Evolutionary conservation across 2,329 filamentous ascomycete species (phyloP).

Genomic region (Sarocladiaceae sp.): DNA sequence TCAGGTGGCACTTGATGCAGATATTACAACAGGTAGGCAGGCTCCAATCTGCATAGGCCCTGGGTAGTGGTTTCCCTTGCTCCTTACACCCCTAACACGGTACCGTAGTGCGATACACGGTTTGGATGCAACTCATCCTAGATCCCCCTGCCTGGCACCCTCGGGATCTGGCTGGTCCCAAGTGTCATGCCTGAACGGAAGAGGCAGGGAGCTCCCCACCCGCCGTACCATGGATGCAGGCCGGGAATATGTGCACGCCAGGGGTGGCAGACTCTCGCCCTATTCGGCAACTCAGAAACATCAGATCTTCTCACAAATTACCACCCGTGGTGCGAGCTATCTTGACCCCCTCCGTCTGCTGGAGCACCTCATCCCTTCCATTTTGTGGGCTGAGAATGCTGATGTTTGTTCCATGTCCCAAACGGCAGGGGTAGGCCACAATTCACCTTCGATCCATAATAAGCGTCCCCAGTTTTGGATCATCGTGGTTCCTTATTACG

Average conservation of each 20-base stretch:
- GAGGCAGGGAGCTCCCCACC: not conserved
- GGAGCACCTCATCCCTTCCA: not conserved
- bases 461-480: slow-evolving; percentile 1
- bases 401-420: slow-evolving; percentile 9
- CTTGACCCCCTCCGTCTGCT: not conserved
- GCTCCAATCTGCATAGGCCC: too few species aligned
- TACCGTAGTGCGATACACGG: too few species aligned
- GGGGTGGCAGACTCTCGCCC: not conserved
- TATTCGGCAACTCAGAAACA: slow-evolving; percentile 9
- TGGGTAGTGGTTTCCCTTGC: not conserved
- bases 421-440: not conserved
- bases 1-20: too few species aligned
- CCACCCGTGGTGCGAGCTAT: not conserved
- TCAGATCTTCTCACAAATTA: slow-evolving; percentile 10
- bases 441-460: slow-evolving; percentile 1
- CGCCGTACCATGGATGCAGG: not conserved
- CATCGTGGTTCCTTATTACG: not conserved
- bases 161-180: slow-evolving; percentile 3
- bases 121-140: not conserved
- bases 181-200: slow-evolving; percentile 4
- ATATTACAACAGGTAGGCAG: too few species aligned
- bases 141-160: not conserved
- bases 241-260: slow-evolving; percentile 1
- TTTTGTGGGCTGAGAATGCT: slow-evolving; percentile 9
- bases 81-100: not conserved